Conservation (phyloP, 2,329 filamentous ascomycete genomes). For the Tolypocladium capitatum region DNA sequence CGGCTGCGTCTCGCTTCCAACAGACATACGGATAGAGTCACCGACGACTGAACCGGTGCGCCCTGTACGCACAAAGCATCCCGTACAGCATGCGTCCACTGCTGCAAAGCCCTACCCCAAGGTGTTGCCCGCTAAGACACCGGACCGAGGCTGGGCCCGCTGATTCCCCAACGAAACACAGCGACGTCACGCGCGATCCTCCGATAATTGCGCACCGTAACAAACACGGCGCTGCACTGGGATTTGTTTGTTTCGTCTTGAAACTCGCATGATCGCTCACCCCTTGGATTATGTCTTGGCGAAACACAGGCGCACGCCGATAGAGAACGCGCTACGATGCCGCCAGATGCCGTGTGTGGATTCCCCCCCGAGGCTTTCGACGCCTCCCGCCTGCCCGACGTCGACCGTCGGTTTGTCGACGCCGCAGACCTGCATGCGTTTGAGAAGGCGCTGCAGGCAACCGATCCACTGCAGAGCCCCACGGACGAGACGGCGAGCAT, state of each 20-base stretch:
- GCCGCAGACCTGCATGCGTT: slow-evolving; percentile 66
- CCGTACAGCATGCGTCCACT: neutral
- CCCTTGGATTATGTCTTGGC: neutral
- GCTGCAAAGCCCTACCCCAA: too few relatives aligned
- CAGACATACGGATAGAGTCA: neutral
- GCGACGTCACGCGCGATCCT: slow-evolving; percentile 5
- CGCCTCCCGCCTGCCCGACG: slow-evolving; percentile 60
- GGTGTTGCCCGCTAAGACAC: neutral
- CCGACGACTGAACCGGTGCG: neutral
- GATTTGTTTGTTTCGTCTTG: neutral
- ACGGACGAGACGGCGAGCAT: slow-evolving; percentile 36
- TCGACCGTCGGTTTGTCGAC: slow-evolving; percentile 62
- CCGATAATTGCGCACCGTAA: neutral
- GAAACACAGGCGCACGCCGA: neutral
- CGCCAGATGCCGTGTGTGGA: slow-evolving; percentile 31
- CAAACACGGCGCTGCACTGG: neutral
- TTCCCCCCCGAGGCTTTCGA: slow-evolving; percentile 55
- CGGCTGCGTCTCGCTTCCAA: neutral
- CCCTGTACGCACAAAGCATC: neutral
- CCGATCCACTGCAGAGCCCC: slow-evolving; percentile 56
- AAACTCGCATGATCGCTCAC: neutral
- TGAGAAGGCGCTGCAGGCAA: slow-evolving; percentile 66
- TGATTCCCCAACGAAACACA: slow-evolving; percentile 13
- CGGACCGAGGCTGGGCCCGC: neutral
- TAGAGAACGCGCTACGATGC: slow-evolving; percentile 7